Evolutionary conservation across 352 stramenopile species (phyloP), one percentile per base, ranked within the genome.

Genomic region (Phytophthora idaei): DNA sequence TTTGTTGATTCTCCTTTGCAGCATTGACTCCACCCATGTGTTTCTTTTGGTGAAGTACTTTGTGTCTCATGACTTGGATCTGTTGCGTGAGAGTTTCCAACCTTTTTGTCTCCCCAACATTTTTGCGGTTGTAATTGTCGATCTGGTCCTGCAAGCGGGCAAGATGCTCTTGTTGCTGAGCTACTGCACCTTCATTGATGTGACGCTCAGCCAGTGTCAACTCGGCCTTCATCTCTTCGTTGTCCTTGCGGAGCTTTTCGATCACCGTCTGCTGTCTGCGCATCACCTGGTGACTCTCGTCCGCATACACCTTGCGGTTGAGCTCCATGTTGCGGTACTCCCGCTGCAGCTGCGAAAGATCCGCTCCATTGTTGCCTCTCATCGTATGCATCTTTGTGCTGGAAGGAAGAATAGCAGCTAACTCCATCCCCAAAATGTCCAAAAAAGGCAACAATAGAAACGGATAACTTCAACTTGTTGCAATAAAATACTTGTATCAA

Each of bases 261-360:
- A 97, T 94, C 64, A 94, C 90, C 10, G 82, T 76, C 52, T 98
- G 94, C 70, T 99, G 96, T 72, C 93, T 91, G n/a, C 93, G 90
- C 70, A 99, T 93, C 34, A 98, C 90, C 60, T 98, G 85, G 57
- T 97, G 83, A 46, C 78, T 97, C 73, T 99, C 93, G 54, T 99
- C 94, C 12, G 94, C 90, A 56, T 97, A 97, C 45, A 93, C 96
- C 46, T 97, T 93, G 61, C 95, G 90, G 78, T 99, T 98, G n/a
- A 97, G 80, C 80, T 99, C 94, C 96, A 99, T 99, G 64, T 98
- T 97, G 53, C 93, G 88, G 67, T 98, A 98, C 76, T 98, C 94
- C 36, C 92, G 84, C 77, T 98, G 95, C 47, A 99, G 85, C 71
- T 97, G 89, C 71, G 88, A 84, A 48, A 98, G 80, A 73, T 98